Evolutionary conservation across 768 basidiomycete species (phyloP), one percentile per base, ranked within the genome.

Genomic region (Holtermannia corniformis): DNA sequence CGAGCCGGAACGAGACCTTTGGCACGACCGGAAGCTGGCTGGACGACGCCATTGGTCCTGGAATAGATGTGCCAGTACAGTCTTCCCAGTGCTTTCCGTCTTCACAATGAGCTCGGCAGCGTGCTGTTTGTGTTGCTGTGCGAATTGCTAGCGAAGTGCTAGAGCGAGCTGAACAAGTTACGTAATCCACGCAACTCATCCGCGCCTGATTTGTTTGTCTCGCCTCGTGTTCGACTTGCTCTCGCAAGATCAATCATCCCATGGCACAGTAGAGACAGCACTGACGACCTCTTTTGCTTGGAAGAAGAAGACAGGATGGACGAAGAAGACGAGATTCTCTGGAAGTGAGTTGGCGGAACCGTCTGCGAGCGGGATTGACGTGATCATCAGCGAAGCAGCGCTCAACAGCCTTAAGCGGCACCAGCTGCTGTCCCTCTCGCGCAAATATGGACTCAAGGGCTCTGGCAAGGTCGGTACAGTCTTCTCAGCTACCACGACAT

Each of bases 1-100:
- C 49, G 12, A 68, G 49, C 24, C 68, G 53, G 41, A 65, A 72
- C 2, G 66, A 68, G 40, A 72, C 70, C 22, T 52, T 65, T 13
- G 70, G 70, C 12, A 71, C 50, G 41, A 64, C 63, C 26, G 56
- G 55, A 42, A 57, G 55, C 27, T 68, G 32, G 32, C 16, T 37
- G n/a, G n/a, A n/a, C n/a, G n/a, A n/a, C n/a, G n/a, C n/a, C n/a
- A n/a, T n/a, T n/a, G n/a, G n/a, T n/a, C n/a, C n/a, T n/a, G n/a
- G n/a, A n/a, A n/a, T n/a, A n/a, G n/a, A n/a, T n/a, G n/a, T n/a
- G n/a, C n/a, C n/a, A n/a, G n/a, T n/a, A n/a, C n/a, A n/a, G n/a
- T n/a, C n/a, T n/a, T n/a, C n/a, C n/a, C n/a, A n/a, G n/a, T n/a
- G n/a, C n/a, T n/a, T n/a, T n/a, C n/a, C n/a, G n/a, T n/a, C n/a